These are phyloP conservation scores for Keqinozyma sinolaborantium DNA, from an alignment of 1,139 yeast species.

Conservation along the genomic window DNA sequence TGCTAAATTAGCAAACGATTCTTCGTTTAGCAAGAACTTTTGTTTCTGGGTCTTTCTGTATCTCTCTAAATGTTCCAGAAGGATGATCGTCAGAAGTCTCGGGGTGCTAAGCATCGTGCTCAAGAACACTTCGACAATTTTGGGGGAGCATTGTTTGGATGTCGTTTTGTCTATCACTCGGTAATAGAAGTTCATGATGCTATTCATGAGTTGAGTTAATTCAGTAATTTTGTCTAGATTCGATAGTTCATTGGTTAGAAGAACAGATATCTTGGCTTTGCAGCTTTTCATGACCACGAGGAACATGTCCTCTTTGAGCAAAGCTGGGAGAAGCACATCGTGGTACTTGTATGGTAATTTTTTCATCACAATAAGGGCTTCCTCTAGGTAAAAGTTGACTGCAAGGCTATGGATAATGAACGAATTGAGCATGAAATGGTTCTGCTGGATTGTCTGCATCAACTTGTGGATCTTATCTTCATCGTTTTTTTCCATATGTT, in stretches of 20 bases:
- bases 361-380: slow-evolving; percentile 23
- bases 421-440: slow-evolving; percentile 22
- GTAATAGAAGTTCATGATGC: slow-evolving; percentile 8
- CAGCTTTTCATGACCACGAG: slow-evolving; percentile 13
- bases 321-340: slow-evolving; percentile 5
- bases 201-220: slow-evolving; percentile 4
- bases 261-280: slow-evolving; percentile 1
- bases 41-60: neutral
- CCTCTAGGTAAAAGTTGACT: slow-evolving; percentile 17
- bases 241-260: slow-evolving; percentile 3
- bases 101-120: neutral
- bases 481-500: slow-evolving; percentile 7
- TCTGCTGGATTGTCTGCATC: slow-evolving; percentile 15
- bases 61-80: slow-evolving; percentile 1
- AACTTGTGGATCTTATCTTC: slow-evolving; percentile 9
- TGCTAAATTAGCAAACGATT: slow-evolving; percentile 6
- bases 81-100: neutral
- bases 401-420: slow-evolving; percentile 28
- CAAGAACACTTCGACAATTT: slow-evolving; percentile 7
- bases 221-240: slow-evolving; percentile 4
- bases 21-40: neutral
- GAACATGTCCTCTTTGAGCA: slow-evolving; percentile 19
- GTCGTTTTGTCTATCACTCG: slow-evolving; percentile 3
- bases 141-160: slow-evolving; percentile 2
- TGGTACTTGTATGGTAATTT: slow-evolving; percentile 16